phyloP scores from a whole-genome alignment of 2,329 filamentous ascomycete species.

The Sporothrix brunneoviolacea region DNA sequence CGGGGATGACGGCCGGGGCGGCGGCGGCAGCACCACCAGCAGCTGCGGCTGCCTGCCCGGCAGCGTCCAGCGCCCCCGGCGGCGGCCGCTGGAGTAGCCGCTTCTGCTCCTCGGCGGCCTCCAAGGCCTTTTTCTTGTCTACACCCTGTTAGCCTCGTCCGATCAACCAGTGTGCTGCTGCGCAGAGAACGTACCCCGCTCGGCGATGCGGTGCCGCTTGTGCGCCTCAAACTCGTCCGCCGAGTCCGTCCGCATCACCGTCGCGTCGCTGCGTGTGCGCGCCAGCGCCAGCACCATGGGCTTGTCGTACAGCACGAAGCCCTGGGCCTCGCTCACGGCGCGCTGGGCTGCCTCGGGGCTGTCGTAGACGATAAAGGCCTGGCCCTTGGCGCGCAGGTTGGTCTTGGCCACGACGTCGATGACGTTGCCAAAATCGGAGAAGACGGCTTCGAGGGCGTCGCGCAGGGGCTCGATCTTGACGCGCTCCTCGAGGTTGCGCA shows the following conservation, averaged over 20 bases:
- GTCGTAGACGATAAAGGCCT: constrained; percentile 92
- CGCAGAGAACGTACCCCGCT: constrained; percentile 86
- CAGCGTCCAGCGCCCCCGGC: constrained; percentile 1
- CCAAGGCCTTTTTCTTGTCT: constrained; percentile 74
- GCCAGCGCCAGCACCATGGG: constrained; percentile 81
- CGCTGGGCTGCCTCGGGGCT: constrained; percentile 67
- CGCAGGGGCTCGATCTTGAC: constrained; percentile 75
- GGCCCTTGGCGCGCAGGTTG: constrained; percentile 86
- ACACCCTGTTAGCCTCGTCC: too few species aligned
- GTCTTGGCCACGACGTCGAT: constrained; percentile 67
- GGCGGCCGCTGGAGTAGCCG: constrained; percentile 34
- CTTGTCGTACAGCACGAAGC: constrained; percentile 89
- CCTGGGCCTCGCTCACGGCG: constrained; percentile 83
- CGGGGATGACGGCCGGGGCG: constrained; percentile 60
- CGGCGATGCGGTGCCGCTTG: constrained; percentile 74
- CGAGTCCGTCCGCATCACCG: constrained; percentile 65
- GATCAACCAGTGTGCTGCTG: too few species aligned
- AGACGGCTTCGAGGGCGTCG: constrained; percentile 67
- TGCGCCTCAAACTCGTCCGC: constrained; percentile 81
- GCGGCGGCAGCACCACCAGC: constrained; percentile 32
- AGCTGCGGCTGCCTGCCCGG: constrained; percentile 22
- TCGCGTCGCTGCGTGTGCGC: constrained; percentile 78
- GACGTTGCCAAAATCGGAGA: constrained; percentile 79
- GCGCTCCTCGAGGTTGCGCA: constrained; percentile 85
- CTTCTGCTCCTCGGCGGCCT: constrained; percentile 71